A percentile compares a stretch with the other conserved stretches of the same genome.
These are phyloP conservation scores for Stagonosporopsis vannaccii DNA, from an alignment of 2,329 filamentous ascomycete genomes.

Conservation along the genomic window DNA sequence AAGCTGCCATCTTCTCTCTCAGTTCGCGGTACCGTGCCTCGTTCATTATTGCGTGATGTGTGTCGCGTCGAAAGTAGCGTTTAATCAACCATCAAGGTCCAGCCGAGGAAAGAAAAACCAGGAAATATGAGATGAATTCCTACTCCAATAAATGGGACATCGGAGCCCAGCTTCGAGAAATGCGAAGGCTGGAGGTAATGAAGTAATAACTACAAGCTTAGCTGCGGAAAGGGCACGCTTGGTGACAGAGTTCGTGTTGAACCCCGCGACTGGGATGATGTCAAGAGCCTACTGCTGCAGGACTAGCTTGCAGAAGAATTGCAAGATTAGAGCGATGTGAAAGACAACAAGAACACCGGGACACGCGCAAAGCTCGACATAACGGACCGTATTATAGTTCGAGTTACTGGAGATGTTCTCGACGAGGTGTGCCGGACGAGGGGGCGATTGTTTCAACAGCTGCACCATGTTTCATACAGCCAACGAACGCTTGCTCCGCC, in stretches of 20 bases:
- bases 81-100: neutral
- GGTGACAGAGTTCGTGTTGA: conserved; percentile 5
- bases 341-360: conserved; percentile 15
- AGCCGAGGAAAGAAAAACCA: neutral
- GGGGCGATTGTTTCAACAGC: conserved; percentile 30
- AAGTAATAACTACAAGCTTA: conserved; percentile 17
- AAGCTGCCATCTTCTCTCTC: conserved; percentile 34
- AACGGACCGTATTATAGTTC: conserved; percentile 25
- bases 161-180: conserved; percentile 8
- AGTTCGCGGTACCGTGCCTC: conserved; percentile 27
- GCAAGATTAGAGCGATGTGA: conserved; percentile 5
- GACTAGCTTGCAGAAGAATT: neutral
- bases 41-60: conserved; percentile 1
- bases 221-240: conserved; percentile 10
- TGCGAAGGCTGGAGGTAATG: conserved; percentile 14
- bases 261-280: conserved; percentile 15
- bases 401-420: conserved; percentile 5
- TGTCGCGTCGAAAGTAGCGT: neutral
- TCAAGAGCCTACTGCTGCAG: conserved; percentile 10
- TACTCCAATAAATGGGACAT: neutral
- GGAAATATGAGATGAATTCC: neutral
- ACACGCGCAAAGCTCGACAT: conserved; percentile 13
- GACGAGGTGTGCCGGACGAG: conserved; percentile 13
- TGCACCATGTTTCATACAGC: conserved; percentile 27
- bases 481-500: conserved; percentile 6